Evolutionary conservation across 371 early-diverging fungal genomes (phyloP).

Genomic region (Rhizopus arrhizus): DNA sequence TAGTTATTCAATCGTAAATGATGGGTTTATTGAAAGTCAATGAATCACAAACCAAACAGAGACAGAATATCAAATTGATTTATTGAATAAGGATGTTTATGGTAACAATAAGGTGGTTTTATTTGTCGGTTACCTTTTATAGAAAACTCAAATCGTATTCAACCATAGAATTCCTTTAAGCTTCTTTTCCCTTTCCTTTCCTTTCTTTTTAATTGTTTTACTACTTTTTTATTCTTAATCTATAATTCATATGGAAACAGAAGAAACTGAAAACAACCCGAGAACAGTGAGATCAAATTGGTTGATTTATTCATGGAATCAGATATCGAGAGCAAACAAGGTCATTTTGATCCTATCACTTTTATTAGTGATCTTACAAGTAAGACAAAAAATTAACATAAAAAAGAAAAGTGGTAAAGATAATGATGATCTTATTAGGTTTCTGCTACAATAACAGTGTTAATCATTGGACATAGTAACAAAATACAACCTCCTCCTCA

Average conservation of each 20-base stretch:
- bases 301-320: conserved; percentile 22
- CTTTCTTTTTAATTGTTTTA: not conserved
- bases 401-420: not conserved
- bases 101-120: no score
- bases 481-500: not conserved
- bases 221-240: not conserved
- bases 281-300: conserved; percentile 30
- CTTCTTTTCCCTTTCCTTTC: not conserved
- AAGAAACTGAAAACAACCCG: not conserved
- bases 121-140: no score
- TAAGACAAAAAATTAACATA: not conserved
- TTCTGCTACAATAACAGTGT: conserved; percentile 21
- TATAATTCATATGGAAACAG: not conserved
- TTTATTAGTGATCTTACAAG: conserved; percentile 5
- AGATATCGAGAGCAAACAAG: conserved; percentile 30
- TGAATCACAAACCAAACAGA: no score
- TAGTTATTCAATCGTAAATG: no score
- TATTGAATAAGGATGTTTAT: no score
- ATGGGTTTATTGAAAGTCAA: no score
- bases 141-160: no score
- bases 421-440: conserved; percentile 17
- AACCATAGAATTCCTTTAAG: no score
- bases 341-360: conserved; percentile 22
- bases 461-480: conserved; percentile 28
- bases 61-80: no score